phyloP scores from a whole-genome alignment of 176 grass and related monocot species.

The Chloris gayana region DNA sequence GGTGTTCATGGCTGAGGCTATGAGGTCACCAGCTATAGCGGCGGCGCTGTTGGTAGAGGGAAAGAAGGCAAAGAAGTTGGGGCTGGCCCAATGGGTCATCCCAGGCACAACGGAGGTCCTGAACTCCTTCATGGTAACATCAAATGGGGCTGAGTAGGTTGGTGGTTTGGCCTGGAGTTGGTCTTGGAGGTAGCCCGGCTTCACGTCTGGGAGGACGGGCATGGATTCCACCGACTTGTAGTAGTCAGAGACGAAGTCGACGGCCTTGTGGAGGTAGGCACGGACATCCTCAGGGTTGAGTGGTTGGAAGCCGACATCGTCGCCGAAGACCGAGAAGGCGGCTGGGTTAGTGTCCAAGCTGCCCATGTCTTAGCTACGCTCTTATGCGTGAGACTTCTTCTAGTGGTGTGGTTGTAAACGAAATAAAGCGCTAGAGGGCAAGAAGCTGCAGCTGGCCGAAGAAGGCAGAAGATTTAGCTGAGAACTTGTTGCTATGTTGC shows the following conservation, averaged over 20 bases:
- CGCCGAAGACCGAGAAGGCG: slow-evolving; percentile 19
- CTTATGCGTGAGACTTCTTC: neutral
- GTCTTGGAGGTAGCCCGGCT: neutral
- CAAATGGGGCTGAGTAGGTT: neutral
- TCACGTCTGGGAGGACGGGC: neutral
- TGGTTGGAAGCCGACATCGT: slow-evolving; percentile 25
- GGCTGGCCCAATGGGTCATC: slow-evolving; percentile 16
- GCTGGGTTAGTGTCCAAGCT: slow-evolving; percentile 35
- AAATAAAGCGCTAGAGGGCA: too few relatives aligned
- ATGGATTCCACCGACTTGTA: slow-evolving; percentile 44
- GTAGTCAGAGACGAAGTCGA: slow-evolving; percentile 51
- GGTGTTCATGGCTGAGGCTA: slow-evolving; percentile 12
- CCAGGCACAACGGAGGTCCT: neutral
- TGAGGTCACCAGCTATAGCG: slow-evolving; percentile 5
- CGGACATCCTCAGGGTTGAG: slow-evolving; percentile 40
- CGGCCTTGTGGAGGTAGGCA: slow-evolving; percentile 30
- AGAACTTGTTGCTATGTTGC: too few relatives aligned
- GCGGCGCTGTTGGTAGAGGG: slow-evolving; percentile 18
- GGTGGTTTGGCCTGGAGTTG: neutral
- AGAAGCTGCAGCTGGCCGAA: neutral
- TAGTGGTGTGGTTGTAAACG: neutral
- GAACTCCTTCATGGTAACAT: slow-evolving; percentile 21
- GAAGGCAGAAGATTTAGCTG: neutral
- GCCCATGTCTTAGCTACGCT: slow-evolving; percentile 16
- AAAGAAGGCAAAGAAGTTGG: slow-evolving; percentile 16